Evolutionary conservation across 345 rosid genomes (phyloP), one percentile per base, ranked within the genome.

Genomic region (Ailanthus altissimus): DNA sequence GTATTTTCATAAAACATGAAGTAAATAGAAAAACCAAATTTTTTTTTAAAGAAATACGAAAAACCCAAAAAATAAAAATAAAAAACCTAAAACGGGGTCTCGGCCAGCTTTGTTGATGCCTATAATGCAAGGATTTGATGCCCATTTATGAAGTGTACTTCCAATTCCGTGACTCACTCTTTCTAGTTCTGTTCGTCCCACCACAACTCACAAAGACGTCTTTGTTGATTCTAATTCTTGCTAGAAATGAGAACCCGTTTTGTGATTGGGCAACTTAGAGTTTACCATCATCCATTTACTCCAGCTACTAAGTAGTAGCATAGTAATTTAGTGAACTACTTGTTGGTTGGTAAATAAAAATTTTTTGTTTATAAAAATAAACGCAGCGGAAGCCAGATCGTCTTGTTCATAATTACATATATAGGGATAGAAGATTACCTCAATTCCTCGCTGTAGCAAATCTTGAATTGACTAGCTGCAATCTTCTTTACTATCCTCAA

Each of bases 61-160:
- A 15, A 40, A 6, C n/a, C n/a, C 16, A 57, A 57, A 63, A 61
- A 67, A 49, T 40, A 15, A 63, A 14, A 38, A 66, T 42, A 38
- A 59, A 5, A 38, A 56, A 89, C 97, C 98, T 45, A 91, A 87
- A 76, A 94, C 97, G 64, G 99, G 98, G 71, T 96, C 98, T 66
- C 99, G 96, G 11, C 98, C 98, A 59, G 98, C 98, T 86, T 94
- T 98, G 72, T 94, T 97, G 83, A 94, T 94, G 49, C 99, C 99
- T 90, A 93, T 93, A 49, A 93, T 83, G 85, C 99, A 94, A 75
- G 97, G 97, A 47, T 73, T 78, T 42, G 96, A 89, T 3, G 89
- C 92, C 99, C 98, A 94, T 63, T 81, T 75, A 8, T 90, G 90
- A 4, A 79, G 70, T 43, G 83, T 77, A 82, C 43, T 77, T 86